Percentiles rank a stretch among this genome's conserved stretches.
phyloP scores from a whole-genome alignment of 768 basidiomycete genomes.

The Psilocybe subaeruginosa region DNA sequence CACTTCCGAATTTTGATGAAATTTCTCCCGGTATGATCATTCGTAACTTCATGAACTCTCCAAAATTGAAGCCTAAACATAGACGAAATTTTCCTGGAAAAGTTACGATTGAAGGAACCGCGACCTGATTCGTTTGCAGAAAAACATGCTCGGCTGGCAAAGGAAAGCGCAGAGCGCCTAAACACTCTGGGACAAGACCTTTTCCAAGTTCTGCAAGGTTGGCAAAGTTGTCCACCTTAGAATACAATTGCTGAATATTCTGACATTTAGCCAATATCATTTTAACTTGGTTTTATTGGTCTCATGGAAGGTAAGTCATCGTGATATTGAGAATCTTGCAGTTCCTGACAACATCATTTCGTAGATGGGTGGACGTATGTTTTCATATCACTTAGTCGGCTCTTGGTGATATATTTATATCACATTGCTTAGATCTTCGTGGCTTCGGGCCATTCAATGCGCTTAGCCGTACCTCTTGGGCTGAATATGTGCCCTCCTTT shows the following conservation, averaged over 20 bases:
- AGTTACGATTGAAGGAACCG: slow-evolving; percentile 44
- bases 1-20: slow-evolving; percentile 51
- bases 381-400: not conserved
- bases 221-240: not conserved
- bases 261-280: slow-evolving; percentile 57
- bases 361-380: slow-evolving; percentile 74
- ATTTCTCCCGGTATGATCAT: slow-evolving; percentile 43
- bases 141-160: slow-evolving; percentile 59
- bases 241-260: not conserved
- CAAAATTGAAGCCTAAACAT: slow-evolving; percentile 5
- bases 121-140: slow-evolving; percentile 67
- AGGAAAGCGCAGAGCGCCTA: slow-evolving; percentile 48
- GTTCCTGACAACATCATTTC: not conserved
- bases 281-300: slow-evolving; percentile 76
- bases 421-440: slow-evolving; percentile 53
- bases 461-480: slow-evolving; percentile 65
- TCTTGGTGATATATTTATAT: not conserved
- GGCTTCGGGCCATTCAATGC: slow-evolving; percentile 57
- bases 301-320: slow-evolving; percentile 61
- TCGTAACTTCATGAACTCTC: slow-evolving; percentile 1
- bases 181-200: slow-evolving; percentile 56
- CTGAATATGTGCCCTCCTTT: slow-evolving; percentile 72
- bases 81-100: slow-evolving; percentile 61
- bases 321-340: not conserved
- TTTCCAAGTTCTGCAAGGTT: slow-evolving; percentile 68